phyloP scores from a whole-genome alignment of 1,139 yeast genomes.

The Protomyces arabidopsidicola region DNA sequence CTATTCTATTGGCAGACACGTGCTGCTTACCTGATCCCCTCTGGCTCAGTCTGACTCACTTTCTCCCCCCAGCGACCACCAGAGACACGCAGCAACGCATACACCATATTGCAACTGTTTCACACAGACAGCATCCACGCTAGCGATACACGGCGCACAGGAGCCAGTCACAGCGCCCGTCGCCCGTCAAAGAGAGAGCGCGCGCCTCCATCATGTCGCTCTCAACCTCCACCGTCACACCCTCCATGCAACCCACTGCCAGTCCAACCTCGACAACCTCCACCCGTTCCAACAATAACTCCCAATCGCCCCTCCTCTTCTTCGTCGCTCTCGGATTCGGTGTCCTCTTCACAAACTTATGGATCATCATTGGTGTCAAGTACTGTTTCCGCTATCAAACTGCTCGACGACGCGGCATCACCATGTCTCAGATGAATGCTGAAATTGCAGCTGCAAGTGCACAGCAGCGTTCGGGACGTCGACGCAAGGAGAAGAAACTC shows the following conservation, averaged over 20 bases:
- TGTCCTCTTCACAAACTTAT: slow-evolving; percentile 41
- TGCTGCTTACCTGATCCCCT: too few relatives aligned
- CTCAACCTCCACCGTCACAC: slow-evolving; percentile 1
- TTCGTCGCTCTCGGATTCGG: slow-evolving; percentile 44
- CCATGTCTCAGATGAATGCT: slow-evolving; percentile 24
- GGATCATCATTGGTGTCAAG: slow-evolving; percentile 41
- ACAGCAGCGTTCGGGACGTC: slow-evolving; percentile 28
- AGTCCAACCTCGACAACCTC: slow-evolving; percentile 27
- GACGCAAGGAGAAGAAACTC: slow-evolving; percentile 38
- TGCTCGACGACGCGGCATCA: slow-evolving; percentile 20
- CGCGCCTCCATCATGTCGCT: not conserved
- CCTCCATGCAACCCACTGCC: slow-evolving; percentile 11
- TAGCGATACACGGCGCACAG: too few relatives aligned
- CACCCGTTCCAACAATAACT: slow-evolving; percentile 13
- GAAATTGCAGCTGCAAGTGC: slow-evolving; percentile 26
- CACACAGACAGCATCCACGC: too few relatives aligned
- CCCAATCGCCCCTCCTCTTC: slow-evolving; percentile 37
- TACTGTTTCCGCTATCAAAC: slow-evolving; percentile 38
- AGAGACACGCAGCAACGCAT: too few relatives aligned
- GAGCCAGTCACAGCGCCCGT: too few relatives aligned
- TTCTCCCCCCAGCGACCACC: too few relatives aligned
- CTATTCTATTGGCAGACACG: too few relatives aligned
- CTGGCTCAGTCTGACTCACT: too few relatives aligned
- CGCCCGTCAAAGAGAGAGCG: too few relatives aligned
- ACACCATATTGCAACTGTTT: too few relatives aligned